Conservation (phyloP, 257 asterid species). For the Buddleja alternifolia region DNA sequence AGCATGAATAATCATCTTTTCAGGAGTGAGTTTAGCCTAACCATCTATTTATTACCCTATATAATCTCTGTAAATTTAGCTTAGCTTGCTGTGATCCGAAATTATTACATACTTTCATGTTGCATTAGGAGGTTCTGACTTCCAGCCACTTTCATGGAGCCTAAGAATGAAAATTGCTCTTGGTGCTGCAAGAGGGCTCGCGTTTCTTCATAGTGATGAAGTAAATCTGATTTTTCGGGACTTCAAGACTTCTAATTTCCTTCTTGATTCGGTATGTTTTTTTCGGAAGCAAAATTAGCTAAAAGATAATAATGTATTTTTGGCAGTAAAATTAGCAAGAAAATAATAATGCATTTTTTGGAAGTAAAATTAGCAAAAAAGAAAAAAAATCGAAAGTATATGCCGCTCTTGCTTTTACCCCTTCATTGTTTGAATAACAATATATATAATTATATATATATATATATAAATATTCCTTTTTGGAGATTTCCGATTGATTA, state of each 20-base stretch:
- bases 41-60: background rate
- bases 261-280: slow-evolving; percentile 67
- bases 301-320: too few species aligned
- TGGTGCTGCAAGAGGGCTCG: slow-evolving; percentile 80
- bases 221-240: slow-evolving; percentile 71
- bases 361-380: too few species aligned
- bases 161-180: slow-evolving; percentile 72
- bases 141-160: slow-evolving; percentile 79
- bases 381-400: too few species aligned
- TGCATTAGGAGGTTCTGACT: slow-evolving; percentile 67
- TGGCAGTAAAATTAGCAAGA: too few species aligned
- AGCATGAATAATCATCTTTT: slow-evolving; percentile 77
- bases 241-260: slow-evolving; percentile 79
- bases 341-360: too few species aligned
- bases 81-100: background rate
- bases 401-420: too few species aligned
- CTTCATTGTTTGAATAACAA: too few species aligned
- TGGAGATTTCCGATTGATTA: slow-evolving; percentile 15
- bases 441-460: background rate
- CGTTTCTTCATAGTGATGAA: slow-evolving; percentile 72
- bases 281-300: too few species aligned
- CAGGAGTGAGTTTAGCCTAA: slow-evolving; percentile 53
- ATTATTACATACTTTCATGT: slow-evolving; percentile 3
- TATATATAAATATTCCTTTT: background rate
- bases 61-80: background rate